Conservation (phyloP, 1,284 basidiomycete species). For the Bothia castanella region DNA sequence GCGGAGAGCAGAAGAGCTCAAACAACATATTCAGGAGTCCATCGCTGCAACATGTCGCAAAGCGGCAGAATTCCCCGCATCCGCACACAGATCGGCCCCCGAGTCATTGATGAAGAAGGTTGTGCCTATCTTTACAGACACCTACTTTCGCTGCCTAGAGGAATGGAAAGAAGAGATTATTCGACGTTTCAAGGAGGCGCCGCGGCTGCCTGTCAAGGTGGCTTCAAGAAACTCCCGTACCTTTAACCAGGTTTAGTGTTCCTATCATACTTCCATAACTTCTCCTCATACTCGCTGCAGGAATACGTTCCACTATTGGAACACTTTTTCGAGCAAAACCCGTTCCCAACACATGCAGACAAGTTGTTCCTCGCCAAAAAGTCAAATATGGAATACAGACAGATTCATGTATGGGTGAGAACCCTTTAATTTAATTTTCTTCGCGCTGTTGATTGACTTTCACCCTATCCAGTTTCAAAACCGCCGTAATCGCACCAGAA, state of each 20-base stretch:
- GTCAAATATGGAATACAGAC: slow-evolving; percentile 45
- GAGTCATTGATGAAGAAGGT: background rate
- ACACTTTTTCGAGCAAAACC: slow-evolving; percentile 47
- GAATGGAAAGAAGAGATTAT: background rate
- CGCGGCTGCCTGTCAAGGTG: rapidly evolving
- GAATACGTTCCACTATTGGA: slow-evolving; percentile 48
- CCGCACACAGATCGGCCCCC: rapidly evolving
- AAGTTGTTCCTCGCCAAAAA: slow-evolving; percentile 41
- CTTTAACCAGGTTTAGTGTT: slow-evolving; percentile 12
- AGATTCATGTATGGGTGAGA: slow-evolving; percentile 59
- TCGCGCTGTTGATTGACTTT: background rate
- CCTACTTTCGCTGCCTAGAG: background rate
- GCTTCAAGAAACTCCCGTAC: background rate
- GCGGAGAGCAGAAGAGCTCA: background rate
- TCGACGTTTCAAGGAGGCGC: background rate
- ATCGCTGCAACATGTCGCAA: background rate
- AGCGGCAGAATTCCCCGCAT: background rate
- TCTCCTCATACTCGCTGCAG: too few relatives aligned
- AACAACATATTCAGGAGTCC: background rate
- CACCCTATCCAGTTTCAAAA: slow-evolving; percentile 18
- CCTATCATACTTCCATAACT: rapidly evolving
- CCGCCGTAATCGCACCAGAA: slow-evolving; percentile 23
- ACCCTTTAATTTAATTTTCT: too few relatives aligned
- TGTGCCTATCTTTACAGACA: rapidly evolving
- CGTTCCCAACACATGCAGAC: slow-evolving; percentile 47